A percentile compares a stretch with the other conserved stretches of the same genome.
These are phyloP conservation scores for Metschnikowia rubicola DNA, from an alignment of 805 yeast genomes.

Conservation along the genomic window DNA sequence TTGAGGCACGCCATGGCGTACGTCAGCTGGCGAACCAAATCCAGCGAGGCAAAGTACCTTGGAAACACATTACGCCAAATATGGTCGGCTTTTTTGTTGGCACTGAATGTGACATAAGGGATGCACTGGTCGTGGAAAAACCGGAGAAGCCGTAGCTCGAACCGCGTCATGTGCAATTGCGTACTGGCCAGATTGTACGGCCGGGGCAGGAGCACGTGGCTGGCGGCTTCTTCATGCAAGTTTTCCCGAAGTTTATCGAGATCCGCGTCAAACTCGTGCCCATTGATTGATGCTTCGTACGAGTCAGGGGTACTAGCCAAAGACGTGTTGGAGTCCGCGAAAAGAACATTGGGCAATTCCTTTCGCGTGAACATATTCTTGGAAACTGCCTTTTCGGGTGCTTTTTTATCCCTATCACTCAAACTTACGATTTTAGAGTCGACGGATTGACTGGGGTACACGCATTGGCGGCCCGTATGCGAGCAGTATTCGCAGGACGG, in stretches of 20 bases:
- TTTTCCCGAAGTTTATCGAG: not conserved
- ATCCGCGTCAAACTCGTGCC: not conserved
- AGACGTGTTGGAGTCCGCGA: not conserved
- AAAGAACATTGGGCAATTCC: not conserved
- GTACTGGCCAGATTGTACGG: conserved; percentile 17
- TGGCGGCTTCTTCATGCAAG: not conserved
- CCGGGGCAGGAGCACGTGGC: conserved; percentile 1
- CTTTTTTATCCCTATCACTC: no score
- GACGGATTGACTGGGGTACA: conserved; percentile 15
- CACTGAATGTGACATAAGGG: conserved; percentile 24
- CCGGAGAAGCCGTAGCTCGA: conserved; percentile 24
- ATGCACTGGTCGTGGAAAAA: conserved; percentile 30
- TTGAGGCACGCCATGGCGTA: conserved; percentile 25
- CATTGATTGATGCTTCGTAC: conserved; percentile 2
- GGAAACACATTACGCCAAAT: conserved; percentile 30
- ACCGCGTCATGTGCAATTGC: conserved; percentile 20
- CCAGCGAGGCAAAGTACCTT: conserved; percentile 20
- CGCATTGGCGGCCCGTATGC: conserved; percentile 26
- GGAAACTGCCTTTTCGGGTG: no score
- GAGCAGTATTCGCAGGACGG: conserved; percentile 34
- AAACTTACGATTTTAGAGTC: not conserved
- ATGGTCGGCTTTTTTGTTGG: conserved; percentile 18
- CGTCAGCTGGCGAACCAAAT: conserved; percentile 26
- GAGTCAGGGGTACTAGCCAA: not conserved
- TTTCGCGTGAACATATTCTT: no score